Conservation (phyloP, 257 asterid species). For the Rehmannia glutinosa region DNA sequence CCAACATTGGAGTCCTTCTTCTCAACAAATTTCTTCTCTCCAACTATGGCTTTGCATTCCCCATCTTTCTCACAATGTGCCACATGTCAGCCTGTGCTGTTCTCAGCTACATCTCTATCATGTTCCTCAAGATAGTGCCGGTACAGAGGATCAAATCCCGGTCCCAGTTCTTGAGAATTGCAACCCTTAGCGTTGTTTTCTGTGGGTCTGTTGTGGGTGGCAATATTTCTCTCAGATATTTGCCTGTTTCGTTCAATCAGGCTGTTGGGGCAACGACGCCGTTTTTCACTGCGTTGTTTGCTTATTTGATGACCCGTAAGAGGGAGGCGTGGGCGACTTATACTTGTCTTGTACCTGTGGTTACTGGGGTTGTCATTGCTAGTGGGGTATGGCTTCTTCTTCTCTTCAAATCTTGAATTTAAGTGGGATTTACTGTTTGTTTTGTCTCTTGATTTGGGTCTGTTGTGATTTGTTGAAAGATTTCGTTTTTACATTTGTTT, state of each 20-base stretch:
- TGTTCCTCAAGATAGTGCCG: conserved; percentile 70
- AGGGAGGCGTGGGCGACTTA: conserved; percentile 83
- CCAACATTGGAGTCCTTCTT: conserved; percentile 90
- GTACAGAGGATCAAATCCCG: conserved; percentile 80
- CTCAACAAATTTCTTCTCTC: conserved; percentile 88
- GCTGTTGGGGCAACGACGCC: conserved; percentile 98
- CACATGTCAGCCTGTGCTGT: conserved; percentile 96
- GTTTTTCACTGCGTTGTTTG: conserved; percentile 89
- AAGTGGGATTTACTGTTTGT: background rate
- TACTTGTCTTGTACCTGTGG: conserved; percentile 82
- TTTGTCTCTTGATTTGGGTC: conserved; percentile 4
- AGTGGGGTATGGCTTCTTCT: conserved; percentile 66
- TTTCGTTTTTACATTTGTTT: background rate
- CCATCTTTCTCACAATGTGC: conserved; percentile 95
- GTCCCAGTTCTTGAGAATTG: conserved; percentile 65
- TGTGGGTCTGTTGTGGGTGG: conserved; percentile 98
- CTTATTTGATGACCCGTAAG: conserved; percentile 71
- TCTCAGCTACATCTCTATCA: conserved; percentile 79
- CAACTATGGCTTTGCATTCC: conserved; percentile 72
- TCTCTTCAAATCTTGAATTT: background rate
- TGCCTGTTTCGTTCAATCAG: conserved; percentile 95
- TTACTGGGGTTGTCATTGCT: conserved; percentile 88
- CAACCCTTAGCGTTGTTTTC: conserved; percentile 79
- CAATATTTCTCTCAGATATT: conserved; percentile 61
- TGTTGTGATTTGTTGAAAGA: background rate